Conservation (phyloP, 2,329 filamentous ascomycete species). For the Zymoseptoria pseudotritici region DNA sequence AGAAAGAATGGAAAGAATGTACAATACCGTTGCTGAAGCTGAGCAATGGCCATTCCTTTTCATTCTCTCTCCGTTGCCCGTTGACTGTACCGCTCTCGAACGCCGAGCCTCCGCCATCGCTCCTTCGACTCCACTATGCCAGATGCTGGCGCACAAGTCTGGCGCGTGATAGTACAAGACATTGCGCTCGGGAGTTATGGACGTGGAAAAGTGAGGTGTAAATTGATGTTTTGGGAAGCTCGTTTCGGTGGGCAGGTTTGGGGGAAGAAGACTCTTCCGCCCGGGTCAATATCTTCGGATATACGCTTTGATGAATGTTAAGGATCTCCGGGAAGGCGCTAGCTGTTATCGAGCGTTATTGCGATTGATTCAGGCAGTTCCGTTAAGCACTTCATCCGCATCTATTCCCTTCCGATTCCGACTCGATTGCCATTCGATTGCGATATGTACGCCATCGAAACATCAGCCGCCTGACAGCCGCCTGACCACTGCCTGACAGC, state of each 20-base stretch:
- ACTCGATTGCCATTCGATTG: background rate
- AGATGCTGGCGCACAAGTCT: background rate
- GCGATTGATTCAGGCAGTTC: background rate
- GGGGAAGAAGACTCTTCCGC: background rate
- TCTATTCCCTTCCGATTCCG: background rate
- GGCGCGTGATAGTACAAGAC: background rate
- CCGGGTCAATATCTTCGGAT: background rate
- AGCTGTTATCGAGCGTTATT: background rate
- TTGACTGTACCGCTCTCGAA: background rate
- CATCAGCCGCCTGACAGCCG: too few species aligned
- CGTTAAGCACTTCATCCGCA: background rate
- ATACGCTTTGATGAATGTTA: background rate
- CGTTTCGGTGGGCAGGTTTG: background rate
- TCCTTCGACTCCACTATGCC: background rate
- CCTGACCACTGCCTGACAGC: background rate
- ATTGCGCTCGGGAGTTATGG: background rate
- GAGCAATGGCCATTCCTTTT: background rate
- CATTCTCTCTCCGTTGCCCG: background rate
- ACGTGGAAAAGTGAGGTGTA: background rate
- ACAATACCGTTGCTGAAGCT: background rate
- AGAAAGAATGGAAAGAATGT: background rate
- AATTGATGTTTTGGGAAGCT: background rate
- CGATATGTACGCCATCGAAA: background rate
- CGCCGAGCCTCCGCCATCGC: background rate
- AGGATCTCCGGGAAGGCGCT: background rate